Evolutionary conservation across 2,329 filamentous ascomycete species (phyloP), one percentile per base, ranked within the genome.

Genomic region (Endothia cerciana): DNA sequence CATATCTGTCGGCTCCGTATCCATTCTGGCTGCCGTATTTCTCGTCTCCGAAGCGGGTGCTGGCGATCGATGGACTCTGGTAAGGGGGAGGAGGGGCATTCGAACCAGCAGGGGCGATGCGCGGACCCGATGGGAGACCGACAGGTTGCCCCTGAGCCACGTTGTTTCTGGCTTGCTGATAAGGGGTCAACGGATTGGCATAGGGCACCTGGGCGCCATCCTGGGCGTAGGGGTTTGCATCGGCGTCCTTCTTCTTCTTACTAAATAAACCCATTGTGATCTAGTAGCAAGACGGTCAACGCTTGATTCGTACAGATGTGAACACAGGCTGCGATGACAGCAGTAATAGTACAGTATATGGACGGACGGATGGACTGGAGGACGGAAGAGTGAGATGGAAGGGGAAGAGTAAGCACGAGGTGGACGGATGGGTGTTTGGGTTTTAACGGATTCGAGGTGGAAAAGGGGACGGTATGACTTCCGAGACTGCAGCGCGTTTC

Each of bases 141-240:
- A 65, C 58, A 19, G 64, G 40, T 2, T 22, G 73, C 4, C 73
- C 71, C 45, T 73, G 73, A 45, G 74, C 73, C 60, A 81, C 47
- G 33, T 76, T 73, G 64, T 74, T 69, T 64, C 77, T 78, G 66
- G 79, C 78, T 74, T 82, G 76, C 68, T 83, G 80, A 68, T 84
- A 81, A 19, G 81, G 75, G 33, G 77, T 80, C 74, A 81, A 79
- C 78, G 72, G 81, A 76, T 83, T 81, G 65, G 83, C 81, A 71
- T 87, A 88, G 33, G 85, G 84, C 68, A 87, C 86, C 69, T 76
- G 77, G 63, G 74, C 74, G 6, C 75, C 76, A 62, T 82, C 79
- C 74, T 86, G 81, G 62, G 86, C 85, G 71, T 89, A 89, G 6
- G 87, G 87, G 71, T 89, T 88, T 43, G 82, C 81, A 59, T 63